Conservation (phyloP, 352 stramenopile genomes). For the Globisporangium cystogenes region DNA sequence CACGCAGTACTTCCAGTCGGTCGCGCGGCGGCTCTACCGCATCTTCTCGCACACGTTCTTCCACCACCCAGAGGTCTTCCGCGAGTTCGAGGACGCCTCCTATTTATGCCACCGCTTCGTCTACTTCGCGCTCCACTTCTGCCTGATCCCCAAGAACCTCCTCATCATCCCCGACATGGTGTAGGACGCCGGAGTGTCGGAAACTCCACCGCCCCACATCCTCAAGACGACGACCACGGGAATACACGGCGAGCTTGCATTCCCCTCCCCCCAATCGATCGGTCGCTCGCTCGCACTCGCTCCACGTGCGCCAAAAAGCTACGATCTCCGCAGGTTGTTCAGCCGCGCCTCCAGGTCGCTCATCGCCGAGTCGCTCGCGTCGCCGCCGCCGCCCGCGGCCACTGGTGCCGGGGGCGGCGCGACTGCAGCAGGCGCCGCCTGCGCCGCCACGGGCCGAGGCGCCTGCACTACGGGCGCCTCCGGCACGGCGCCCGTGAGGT, state of each 20-base stretch:
- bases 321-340: constrained; percentile 93
- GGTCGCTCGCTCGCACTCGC: neutral
- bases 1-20: constrained; percentile 86
- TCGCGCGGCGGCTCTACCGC: constrained; percentile 69
- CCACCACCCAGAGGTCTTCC: constrained; percentile 71
- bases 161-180: constrained; percentile 79
- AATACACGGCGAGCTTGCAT: constrained; percentile 5
- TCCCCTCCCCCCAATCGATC: too few species aligned
- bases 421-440: constrained; percentile 37
- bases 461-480: constrained; percentile 73
- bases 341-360: constrained; percentile 95
- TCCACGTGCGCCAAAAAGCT: constrained; percentile 4
- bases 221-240: neutral
- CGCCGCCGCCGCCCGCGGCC: constrained; percentile 43
- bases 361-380: constrained; percentile 76
- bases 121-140: constrained; percentile 73
- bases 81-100: constrained; percentile 64
- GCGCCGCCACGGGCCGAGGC: constrained; percentile 31
- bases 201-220: too few species aligned
- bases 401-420: constrained; percentile 38
- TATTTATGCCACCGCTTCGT: constrained; percentile 84
- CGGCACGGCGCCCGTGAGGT: constrained; percentile 90
- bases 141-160: constrained; percentile 77
- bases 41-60: constrained; percentile 87
- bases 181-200: constrained; percentile 1